phyloP scores from a whole-genome alignment of 257 asterid genomes.

The Plantago ovata region DNA sequence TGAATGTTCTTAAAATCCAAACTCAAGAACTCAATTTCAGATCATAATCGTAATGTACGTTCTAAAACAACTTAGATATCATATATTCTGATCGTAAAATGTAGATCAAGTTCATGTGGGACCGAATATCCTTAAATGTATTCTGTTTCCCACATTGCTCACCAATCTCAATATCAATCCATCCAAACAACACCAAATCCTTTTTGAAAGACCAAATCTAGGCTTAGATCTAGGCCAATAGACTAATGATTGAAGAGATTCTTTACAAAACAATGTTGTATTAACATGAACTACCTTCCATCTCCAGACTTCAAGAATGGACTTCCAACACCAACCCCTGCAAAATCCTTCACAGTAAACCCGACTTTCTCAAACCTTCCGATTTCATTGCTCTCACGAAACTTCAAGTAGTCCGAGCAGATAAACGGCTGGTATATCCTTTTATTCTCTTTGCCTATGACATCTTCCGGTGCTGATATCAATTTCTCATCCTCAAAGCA shows the following conservation, averaged over 20 bases:
- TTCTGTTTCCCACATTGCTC: not conserved
- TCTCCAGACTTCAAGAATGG: conserved; percentile 6
- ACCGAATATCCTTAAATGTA: not conserved
- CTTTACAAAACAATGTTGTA: conserved; percentile 7
- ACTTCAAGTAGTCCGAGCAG: conserved; percentile 55
- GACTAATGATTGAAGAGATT: conserved; percentile 12
- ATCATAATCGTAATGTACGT: too few relatives aligned
- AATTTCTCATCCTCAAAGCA: conserved; percentile 70
- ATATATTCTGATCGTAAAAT: not conserved
- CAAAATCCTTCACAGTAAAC: conserved; percentile 63
- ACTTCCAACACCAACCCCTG: conserved; percentile 25
- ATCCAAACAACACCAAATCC: conserved; percentile 1
- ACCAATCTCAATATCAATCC: not conserved
- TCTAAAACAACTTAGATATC: too few relatives aligned
- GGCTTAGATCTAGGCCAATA: conserved; percentile 15
- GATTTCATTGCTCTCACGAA: conserved; percentile 50
- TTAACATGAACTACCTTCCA: conserved; percentile 14
- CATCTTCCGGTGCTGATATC: conserved; percentile 51
- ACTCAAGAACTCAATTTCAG: not conserved
- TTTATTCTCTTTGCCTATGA: conserved; percentile 32
- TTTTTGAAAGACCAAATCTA: not conserved
- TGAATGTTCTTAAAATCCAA: not conserved
- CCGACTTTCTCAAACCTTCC: conserved; percentile 80
- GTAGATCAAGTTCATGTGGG: too few relatives aligned
- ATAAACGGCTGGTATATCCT: conserved; percentile 52